These are phyloP conservation scores for Colletotrichum lupini DNA, from an alignment of 2,329 filamentous ascomycete species.

Conservation along the genomic window DNA sequence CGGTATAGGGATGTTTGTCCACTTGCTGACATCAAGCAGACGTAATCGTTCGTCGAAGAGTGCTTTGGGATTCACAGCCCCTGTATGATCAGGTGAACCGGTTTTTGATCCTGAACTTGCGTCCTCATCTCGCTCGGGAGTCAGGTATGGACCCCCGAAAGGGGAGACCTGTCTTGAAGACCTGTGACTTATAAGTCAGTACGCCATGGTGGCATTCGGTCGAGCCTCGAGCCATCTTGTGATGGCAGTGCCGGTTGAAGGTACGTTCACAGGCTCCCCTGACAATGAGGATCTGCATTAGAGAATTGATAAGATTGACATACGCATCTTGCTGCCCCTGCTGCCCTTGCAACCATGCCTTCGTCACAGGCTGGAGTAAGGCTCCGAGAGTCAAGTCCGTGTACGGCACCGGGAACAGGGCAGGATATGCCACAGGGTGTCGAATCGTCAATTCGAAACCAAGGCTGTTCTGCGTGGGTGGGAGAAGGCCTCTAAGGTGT, in stretches of 20 bases:
- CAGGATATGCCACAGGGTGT: slow-evolving; percentile 4
- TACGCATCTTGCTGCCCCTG: not conserved
- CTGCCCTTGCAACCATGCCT: not conserved
- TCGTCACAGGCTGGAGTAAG: not conserved
- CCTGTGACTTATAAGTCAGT: not conserved
- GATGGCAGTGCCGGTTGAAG: not conserved
- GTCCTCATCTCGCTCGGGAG: not conserved
- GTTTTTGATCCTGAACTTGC: not conserved
- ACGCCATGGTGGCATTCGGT: not conserved
- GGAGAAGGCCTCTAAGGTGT: not conserved
- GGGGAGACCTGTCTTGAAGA: not conserved
- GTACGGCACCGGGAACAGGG: not conserved
- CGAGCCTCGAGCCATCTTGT: not conserved
- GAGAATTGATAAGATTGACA: not conserved
- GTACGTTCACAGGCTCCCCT: not conserved
- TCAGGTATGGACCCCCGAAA: not conserved
- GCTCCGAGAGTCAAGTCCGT: not conserved
- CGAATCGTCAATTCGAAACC: slow-evolving; percentile 14
- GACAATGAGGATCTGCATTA: not conserved
- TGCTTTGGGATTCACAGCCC: not conserved
- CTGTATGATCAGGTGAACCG: not conserved
- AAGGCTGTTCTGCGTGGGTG: slow-evolving; percentile 12
- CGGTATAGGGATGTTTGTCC: slow-evolving; percentile 18
- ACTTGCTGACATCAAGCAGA: not conserved
- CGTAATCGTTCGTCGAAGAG: slow-evolving; percentile 17